Evolutionary conservation across 192 early-diverging fungal species (phyloP).

Genomic region (Funneliformis mosseae): DNA sequence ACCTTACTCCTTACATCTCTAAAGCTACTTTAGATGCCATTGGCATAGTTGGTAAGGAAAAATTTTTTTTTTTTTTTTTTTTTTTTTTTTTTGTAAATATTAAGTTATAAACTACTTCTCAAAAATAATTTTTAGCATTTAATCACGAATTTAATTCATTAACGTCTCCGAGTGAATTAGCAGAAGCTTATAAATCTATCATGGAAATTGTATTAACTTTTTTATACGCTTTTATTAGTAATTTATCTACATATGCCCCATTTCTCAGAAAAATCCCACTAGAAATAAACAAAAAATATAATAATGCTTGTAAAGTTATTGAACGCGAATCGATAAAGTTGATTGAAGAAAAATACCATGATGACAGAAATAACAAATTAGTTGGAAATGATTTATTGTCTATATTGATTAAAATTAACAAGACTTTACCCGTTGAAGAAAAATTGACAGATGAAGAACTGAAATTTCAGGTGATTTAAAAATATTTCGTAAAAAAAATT

Average conservation of each 20-base stretch:
- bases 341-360: constrained; percentile 41
- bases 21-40: constrained; percentile 51
- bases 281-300: constrained; percentile 23
- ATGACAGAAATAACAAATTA: constrained; percentile 21
- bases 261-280: constrained; percentile 33
- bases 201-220: constrained; percentile 3
- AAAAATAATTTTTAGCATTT: constrained; percentile 36
- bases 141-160: constrained; percentile 43
- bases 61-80: no score
- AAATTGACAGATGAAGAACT: constrained; percentile 49
- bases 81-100: no score
- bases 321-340: constrained; percentile 40
- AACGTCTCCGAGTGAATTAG: constrained; percentile 36
- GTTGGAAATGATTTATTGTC: constrained; percentile 48
- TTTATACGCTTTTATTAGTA: constrained; percentile 27
- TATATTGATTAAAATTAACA: constrained; percentile 46
- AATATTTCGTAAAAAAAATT: not conserved
- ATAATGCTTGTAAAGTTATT: constrained; percentile 35
- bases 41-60: constrained; percentile 39
- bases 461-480: constrained; percentile 41
- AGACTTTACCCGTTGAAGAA: constrained; percentile 41
- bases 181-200: constrained; percentile 42
- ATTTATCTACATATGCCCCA: constrained; percentile 37
- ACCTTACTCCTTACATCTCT: constrained; percentile 43
- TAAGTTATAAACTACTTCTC: not conserved